Evolutionary conservation across 345 rosid species (phyloP), one percentile per base, ranked within the genome.

Genomic region (Heritiera littoralis): DNA sequence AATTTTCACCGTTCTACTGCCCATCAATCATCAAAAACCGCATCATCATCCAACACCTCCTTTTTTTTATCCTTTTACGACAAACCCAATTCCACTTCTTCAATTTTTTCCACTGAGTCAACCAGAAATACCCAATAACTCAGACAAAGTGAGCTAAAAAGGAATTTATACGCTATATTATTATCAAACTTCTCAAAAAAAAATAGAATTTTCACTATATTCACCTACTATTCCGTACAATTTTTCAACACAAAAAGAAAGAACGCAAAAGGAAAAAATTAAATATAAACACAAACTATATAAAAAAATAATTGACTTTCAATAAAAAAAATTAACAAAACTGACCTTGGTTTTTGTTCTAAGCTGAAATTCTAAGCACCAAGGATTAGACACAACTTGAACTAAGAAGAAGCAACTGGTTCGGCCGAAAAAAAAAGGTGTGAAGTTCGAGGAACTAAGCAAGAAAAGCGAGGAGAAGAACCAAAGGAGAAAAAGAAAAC

Each of bases 11-110:
- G 59, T 52, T 70, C 74, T 70, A 70, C 59, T 70, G 41, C 74
- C 74, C 74, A 70, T 70, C 43, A 81, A 88, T 81, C 85, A 80
- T 51, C 79, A 81, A 71, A 84, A 80, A 72, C 45, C 45, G 51
- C 75, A 71, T 40, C 74, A 69, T 71, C 75, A 71, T 51, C 78
- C 88, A 66, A 46, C 79, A 55, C 55, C 61, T 7, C 23, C 5
- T 38, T 18, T n/a, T 56, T 8, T n/a, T 15, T 32, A 45, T 28
- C 68, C 70, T 45, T 72, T 17, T 15, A 51, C 60, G n/a, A 32
- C 15, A 61, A 45, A 45, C 46, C 15, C 74, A 13, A n/a, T 14
- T 41, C 28, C 51, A 9, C 52, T 43, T 15, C 28, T 67, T 67
- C 32, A 43, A 67, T n/a, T 67, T 43, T 8, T 28, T n/a, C 28